Evolutionary conservation across 2,329 filamentous ascomycete genomes (phyloP).

Genomic region (Fusarium scirpi): DNA sequence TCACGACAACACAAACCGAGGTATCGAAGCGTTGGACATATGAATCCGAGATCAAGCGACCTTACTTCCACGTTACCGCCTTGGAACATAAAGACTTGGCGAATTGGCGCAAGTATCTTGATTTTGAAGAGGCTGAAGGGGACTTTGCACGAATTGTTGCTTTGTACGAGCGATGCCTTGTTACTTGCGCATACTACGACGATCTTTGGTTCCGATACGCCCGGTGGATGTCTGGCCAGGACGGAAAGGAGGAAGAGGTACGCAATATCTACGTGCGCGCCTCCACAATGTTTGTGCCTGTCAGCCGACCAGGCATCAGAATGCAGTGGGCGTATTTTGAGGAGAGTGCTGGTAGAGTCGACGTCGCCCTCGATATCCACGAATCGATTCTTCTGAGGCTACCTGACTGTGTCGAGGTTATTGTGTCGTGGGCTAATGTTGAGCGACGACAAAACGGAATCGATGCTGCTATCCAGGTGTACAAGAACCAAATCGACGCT

Average conservation of each 20-base stretch:
- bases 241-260: constrained; percentile 86
- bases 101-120: constrained; percentile 96
- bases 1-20: constrained; percentile 84
- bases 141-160: constrained; percentile 80
- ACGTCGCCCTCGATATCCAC: constrained; percentile 87
- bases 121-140: constrained; percentile 91
- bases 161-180: constrained; percentile 92
- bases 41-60: constrained; percentile 93
- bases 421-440: constrained; percentile 88
- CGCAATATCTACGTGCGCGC: constrained; percentile 93
- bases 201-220: constrained; percentile 99
- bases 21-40: constrained; percentile 95
- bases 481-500: constrained; percentile 83
- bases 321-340: constrained; percentile 96
- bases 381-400: constrained; percentile 80
- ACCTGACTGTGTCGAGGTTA: constrained; percentile 87
- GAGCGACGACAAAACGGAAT: constrained; percentile 85
- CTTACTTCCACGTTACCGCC: constrained; percentile 96
- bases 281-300: constrained; percentile 85
- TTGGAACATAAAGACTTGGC: constrained; percentile 84
- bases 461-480: constrained; percentile 85
- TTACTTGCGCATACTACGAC: constrained; percentile 93
- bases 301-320: constrained; percentile 84
- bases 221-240: constrained; percentile 88
- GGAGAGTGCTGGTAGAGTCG: constrained; percentile 81